phyloP scores from a whole-genome alignment of 306 rosid genomes.

The Herpetospermum pedunculosum region DNA sequence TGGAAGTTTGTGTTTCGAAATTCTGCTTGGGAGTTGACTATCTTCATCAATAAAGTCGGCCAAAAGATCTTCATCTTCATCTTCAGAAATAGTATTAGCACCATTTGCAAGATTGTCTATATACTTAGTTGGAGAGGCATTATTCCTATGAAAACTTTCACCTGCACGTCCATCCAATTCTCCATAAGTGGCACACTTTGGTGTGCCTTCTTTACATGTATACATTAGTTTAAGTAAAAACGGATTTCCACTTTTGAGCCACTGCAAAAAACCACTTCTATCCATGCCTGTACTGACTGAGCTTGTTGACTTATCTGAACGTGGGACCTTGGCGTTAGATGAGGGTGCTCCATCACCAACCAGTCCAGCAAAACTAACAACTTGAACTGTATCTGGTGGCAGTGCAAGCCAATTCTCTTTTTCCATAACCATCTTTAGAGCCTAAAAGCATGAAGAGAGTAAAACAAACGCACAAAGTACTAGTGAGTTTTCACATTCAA shows the following conservation, averaged over 20 bases:
- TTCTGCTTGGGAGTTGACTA: slow-evolving; percentile 95
- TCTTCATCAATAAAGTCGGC: slow-evolving; percentile 99
- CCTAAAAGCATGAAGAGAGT: slow-evolving; percentile 28
- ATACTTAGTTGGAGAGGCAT: slow-evolving; percentile 38
- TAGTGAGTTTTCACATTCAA: background rate
- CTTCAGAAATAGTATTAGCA: slow-evolving; percentile 52
- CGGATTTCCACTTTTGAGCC: slow-evolving; percentile 79
- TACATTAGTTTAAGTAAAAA: slow-evolving; percentile 43
- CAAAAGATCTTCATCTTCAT: slow-evolving; percentile 93
- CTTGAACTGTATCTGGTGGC: slow-evolving; percentile 72
- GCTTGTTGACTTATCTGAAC: slow-evolving; percentile 37
- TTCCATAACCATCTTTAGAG: slow-evolving; percentile 94
- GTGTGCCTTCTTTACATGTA: slow-evolving; percentile 40
- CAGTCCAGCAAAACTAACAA: slow-evolving; percentile 91
- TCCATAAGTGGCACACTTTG: slow-evolving; percentile 41
- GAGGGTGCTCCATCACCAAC: slow-evolving; percentile 95
- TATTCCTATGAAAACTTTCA: slow-evolving; percentile 32
- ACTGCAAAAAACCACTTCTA: slow-evolving; percentile 62
- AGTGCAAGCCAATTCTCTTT: slow-evolving; percentile 69
- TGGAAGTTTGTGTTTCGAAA: slow-evolving; percentile 39
- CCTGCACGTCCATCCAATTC: slow-evolving; percentile 47
- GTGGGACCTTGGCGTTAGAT: slow-evolving; percentile 23
- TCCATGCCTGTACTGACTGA: slow-evolving; percentile 29
- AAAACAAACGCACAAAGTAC: background rate
- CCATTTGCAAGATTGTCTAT: slow-evolving; percentile 41